Evolutionary conservation across 257 asterid genomes (phyloP).

Genomic region (Vinca minor): DNA sequence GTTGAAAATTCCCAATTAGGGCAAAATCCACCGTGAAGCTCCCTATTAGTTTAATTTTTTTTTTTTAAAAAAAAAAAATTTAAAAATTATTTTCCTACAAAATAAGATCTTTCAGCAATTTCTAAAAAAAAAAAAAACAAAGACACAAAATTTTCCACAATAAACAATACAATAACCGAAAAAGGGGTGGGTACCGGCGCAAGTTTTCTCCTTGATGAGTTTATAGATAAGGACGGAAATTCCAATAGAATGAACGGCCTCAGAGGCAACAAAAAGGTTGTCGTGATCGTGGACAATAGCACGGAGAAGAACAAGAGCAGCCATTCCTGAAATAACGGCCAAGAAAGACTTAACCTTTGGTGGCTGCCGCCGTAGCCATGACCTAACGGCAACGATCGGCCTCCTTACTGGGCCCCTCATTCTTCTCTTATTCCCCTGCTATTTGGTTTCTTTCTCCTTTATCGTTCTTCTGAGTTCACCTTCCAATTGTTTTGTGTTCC

Average conservation of each 20-base stretch:
- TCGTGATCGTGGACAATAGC: constrained; percentile 92
- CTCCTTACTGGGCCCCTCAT: constrained; percentile 58
- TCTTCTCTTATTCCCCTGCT: too few species aligned
- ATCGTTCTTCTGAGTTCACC: too few species aligned
- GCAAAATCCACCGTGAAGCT: too few species aligned
- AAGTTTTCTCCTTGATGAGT: constrained; percentile 86
- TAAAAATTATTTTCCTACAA: background rate
- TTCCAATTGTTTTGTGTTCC: too few species aligned
- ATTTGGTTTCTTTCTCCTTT: too few species aligned
- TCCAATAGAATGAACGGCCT: constrained; percentile 86
- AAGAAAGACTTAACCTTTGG: constrained; percentile 87
- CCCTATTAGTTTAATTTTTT: too few species aligned
- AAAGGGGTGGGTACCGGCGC: constrained; percentile 57
- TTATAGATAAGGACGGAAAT: constrained; percentile 78
- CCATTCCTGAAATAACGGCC: constrained; percentile 74
- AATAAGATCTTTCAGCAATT: constrained; percentile 7
- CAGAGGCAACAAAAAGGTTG: constrained; percentile 86
- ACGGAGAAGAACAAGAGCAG: constrained; percentile 71
- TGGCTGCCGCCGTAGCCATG: constrained; percentile 92
- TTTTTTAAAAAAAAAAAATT: too few species aligned
- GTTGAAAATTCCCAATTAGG: background rate
- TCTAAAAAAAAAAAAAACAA: too few species aligned
- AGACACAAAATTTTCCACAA: constrained; percentile 7
- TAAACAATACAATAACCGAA: too few species aligned
- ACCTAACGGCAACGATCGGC: constrained; percentile 63